phyloP scores from a whole-genome alignment of 164 flowering plant genomes.

The Warburgia ugandensis region DNA sequence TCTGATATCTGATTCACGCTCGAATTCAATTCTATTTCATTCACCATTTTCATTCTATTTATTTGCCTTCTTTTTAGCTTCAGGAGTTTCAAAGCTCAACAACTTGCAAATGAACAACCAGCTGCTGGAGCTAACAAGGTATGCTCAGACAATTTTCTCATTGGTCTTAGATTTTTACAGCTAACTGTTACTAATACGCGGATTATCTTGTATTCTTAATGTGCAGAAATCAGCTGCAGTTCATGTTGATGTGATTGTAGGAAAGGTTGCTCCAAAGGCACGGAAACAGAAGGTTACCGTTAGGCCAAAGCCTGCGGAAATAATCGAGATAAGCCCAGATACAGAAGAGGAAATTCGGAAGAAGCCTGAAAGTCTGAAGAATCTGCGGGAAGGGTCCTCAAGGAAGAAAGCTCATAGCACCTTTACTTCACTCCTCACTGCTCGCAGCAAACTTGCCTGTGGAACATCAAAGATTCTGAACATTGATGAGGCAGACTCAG shows the following conservation, averaged over 20 bases:
- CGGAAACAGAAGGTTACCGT: no score
- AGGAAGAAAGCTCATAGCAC: conserved; percentile 44
- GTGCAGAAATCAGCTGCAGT: conserved; percentile 39
- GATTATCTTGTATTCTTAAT: background rate
- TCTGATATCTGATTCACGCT: no score
- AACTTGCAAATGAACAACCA: conserved; percentile 76
- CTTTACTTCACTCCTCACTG: conserved; percentile 64
- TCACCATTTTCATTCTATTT: no score
- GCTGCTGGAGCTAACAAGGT: conserved; percentile 58
- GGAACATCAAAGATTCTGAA: conserved; percentile 54
- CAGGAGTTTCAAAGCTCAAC: conserved; percentile 77
- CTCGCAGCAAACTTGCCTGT: conserved; percentile 91
- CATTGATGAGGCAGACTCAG: conserved; percentile 68
- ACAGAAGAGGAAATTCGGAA: conserved; percentile 23
- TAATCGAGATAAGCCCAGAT: conserved; percentile 55
- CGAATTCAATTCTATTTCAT: no score
- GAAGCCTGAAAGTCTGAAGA: conserved; percentile 18
- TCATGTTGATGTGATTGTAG: conserved; percentile 20
- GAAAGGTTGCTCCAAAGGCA: conserved; percentile 18
- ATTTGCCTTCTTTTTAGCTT: no score
- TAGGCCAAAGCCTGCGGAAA: conserved; percentile 26
- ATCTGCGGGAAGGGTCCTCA: conserved; percentile 18
- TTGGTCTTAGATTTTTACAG: background rate
- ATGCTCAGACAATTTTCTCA: background rate
- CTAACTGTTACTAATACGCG: no score